phyloP scores from a whole-genome alignment of 2,329 filamentous ascomycete genomes.

The Ceratocystis harringtonii region DNA sequence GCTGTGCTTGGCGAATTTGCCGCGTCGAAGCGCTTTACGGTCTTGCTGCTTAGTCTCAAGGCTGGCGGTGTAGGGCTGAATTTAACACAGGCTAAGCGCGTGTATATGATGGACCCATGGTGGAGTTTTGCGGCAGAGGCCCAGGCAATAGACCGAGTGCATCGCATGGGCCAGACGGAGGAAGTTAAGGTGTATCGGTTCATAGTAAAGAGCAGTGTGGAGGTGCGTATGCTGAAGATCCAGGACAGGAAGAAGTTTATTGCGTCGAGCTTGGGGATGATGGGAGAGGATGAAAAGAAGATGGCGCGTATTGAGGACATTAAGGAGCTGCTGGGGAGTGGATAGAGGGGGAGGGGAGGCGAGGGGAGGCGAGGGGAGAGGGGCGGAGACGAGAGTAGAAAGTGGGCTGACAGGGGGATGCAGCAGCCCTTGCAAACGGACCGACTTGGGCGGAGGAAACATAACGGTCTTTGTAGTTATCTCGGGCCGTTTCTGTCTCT shows the following conservation, averaged over 20 bases:
- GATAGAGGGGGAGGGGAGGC: not conserved
- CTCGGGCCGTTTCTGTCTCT: too few relatives aligned
- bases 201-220: slow-evolving; percentile 78
- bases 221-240: slow-evolving; percentile 84
- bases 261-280: slow-evolving; percentile 88
- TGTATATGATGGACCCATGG: slow-evolving; percentile 99
- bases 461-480: too few relatives aligned
- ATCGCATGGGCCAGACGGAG: slow-evolving; percentile 84
- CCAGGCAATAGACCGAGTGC: slow-evolving; percentile 93
- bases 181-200: slow-evolving; percentile 81
- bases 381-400: not conserved
- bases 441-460: too few relatives aligned
- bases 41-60: slow-evolving; percentile 70
- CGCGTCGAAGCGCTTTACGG: slow-evolving; percentile 41
- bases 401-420: not conserved
- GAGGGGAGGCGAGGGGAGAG: not conserved
- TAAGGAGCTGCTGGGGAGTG: slow-evolving; percentile 54
- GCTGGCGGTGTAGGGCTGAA: slow-evolving; percentile 93
- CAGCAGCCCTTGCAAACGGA: too few relatives aligned
- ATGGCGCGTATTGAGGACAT: slow-evolving; percentile 86
- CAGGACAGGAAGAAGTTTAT: slow-evolving; percentile 96
- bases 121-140: slow-evolving; percentile 96
- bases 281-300: slow-evolving; percentile 86
- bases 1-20: slow-evolving; percentile 63
- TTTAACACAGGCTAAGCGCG: slow-evolving; percentile 70